Evolutionary conservation across 306 rosid species (phyloP), one percentile per base, ranked within the genome.

Genomic region (Rosa multiflora): DNA sequence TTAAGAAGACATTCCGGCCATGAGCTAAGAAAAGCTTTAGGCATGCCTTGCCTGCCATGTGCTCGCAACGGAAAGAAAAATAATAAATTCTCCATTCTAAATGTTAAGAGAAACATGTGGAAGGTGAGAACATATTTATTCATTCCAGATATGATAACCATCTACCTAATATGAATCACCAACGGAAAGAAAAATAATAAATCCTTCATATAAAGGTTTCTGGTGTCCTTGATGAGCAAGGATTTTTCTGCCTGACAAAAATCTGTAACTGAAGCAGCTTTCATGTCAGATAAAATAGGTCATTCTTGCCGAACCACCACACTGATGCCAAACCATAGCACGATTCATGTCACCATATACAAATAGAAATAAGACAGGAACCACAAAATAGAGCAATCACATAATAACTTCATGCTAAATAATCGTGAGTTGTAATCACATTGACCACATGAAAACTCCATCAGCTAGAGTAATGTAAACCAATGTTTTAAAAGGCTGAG

Each of bases 231-330:
- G 98, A 90, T 78, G 99, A 96, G 89, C 93, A 88, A 74, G 91
- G 90, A 43, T 93, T 96, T 85, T 96, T 96, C 90, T 91, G 99
- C 89, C 99, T 89, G 61, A 96, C 97, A 90, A 93, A 96, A 83
- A 96, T 96, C 99, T 96, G 96, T 67, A 77, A 83, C 68, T 86
- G 76, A 82, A 84, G 73, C 76, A 84, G 59, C 76, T 64, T 35
- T 79, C 59, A 76, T 74, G 73, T 83, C 80, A 88, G 70, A 82
- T 81, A 78, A 82, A 80, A 81, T 56, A 82, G 29, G 78, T 39
- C 35, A 73, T 32, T 68, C 69, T 70, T 58, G 43, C 32, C 72
- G 43, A 37, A 72, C 64, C 74, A 74, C 59, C 62, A 66, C 46
- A 77, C 48, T 59, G 77, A 70, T 58, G 56, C 63, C 42, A 44